Conservation (phyloP, 2,329 filamentous ascomycete genomes). For the Aspergillus japonicus region DNA sequence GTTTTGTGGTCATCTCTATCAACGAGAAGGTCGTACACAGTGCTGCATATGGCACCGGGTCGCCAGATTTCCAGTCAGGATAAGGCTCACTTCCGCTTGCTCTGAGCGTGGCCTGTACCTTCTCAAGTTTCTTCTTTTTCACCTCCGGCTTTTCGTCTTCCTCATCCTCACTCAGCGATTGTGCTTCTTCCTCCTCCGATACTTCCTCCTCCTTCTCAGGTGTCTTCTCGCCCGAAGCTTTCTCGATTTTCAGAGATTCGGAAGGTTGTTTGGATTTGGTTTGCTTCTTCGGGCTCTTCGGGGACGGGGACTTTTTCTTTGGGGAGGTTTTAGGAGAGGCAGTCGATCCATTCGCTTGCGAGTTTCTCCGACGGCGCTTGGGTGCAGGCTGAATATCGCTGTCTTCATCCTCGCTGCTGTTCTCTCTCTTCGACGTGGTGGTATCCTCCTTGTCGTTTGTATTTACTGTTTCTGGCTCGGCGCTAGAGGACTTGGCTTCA, state of each 20-base stretch:
- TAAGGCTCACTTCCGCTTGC: slow-evolving; percentile 74
- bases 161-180: slow-evolving; percentile 53
- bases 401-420: slow-evolving; percentile 36
- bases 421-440: slow-evolving; percentile 22
- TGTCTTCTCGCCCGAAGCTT: slow-evolving; percentile 49
- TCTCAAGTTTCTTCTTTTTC: slow-evolving; percentile 73
- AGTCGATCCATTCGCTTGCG: slow-evolving; percentile 38
- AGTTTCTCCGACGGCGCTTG: slow-evolving; percentile 51
- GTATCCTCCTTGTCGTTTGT: slow-evolving; percentile 5
- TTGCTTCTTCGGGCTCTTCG: slow-evolving; percentile 21
- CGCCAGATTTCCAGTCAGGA: slow-evolving; percentile 87
- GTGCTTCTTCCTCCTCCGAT: slow-evolving; percentile 34
- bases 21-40: slow-evolving; percentile 93
- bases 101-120: slow-evolving; percentile 74
- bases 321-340: slow-evolving; percentile 20
- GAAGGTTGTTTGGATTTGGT: slow-evolving; percentile 22
- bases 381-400: slow-evolving; percentile 55
- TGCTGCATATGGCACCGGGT: slow-evolving; percentile 89
- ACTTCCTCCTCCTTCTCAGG: slow-evolving; percentile 23
- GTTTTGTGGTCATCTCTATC: slow-evolving; percentile 90
- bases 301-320: slow-evolving; percentile 23
- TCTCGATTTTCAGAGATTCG: slow-evolving; percentile 29
- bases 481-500: slow-evolving; percentile 13
- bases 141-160: slow-evolving; percentile 67
- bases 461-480: slow-evolving; percentile 7